Conservation (phyloP, 768 basidiomycete genomes). For the Mycena rebaudengoi region DNA sequence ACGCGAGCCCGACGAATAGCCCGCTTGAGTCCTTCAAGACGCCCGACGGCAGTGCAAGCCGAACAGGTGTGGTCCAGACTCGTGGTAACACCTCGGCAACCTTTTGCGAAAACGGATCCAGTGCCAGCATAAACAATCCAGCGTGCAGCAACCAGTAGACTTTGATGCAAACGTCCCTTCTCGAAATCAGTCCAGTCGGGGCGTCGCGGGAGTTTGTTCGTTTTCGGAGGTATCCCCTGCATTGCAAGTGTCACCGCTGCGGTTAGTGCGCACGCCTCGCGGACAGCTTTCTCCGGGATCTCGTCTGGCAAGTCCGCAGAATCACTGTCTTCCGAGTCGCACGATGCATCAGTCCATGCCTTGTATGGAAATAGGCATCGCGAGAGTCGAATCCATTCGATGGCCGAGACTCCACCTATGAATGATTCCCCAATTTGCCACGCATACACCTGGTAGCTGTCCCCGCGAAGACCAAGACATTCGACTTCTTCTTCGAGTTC, state of each 20-base stretch:
- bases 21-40: background rate
- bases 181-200: background rate
- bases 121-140: background rate
- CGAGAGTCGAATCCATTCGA: background rate
- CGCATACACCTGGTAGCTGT: background rate
- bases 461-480: background rate
- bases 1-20: background rate
- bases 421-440: background rate
- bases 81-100: background rate
- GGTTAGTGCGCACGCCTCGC: background rate
- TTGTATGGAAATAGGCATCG: background rate
- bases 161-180: background rate
- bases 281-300: background rate
- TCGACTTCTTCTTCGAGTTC: background rate
- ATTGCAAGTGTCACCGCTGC: background rate
- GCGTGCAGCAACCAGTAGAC: background rate
- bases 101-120: background rate
- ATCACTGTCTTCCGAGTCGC: background rate
- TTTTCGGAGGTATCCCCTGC: background rate
- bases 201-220: background rate
- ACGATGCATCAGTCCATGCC: background rate
- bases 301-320: background rate
- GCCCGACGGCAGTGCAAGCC: background rate
- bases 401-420: background rate
- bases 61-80: background rate